A percentile compares a stretch with the other conserved stretches of the same genome.
These are phyloP conservation scores for Corynespora cassiicola DNA, from an alignment of 2,329 filamentous ascomycete species.

Conservation along the genomic window DNA sequence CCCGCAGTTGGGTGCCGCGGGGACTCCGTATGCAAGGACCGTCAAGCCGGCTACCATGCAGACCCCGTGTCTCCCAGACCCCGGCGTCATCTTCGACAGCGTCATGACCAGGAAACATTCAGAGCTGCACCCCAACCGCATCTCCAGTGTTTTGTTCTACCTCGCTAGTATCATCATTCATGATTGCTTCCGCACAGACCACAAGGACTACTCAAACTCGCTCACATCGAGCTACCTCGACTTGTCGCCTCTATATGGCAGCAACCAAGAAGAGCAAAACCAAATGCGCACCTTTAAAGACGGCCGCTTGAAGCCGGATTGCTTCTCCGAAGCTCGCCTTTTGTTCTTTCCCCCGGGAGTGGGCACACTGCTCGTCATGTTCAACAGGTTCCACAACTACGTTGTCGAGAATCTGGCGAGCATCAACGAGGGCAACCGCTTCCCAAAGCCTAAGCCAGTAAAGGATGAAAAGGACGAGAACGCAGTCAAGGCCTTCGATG, in stretches of 20 bases:
- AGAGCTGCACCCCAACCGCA: slow-evolving; percentile 71
- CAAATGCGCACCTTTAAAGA: slow-evolving; percentile 68
- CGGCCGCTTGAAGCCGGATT: slow-evolving; percentile 75
- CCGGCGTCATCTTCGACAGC: slow-evolving; percentile 71
- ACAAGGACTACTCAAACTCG: slow-evolving; percentile 67
- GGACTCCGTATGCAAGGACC: slow-evolving; percentile 72
- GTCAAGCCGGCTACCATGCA: slow-evolving; percentile 65
- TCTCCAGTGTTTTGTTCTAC: slow-evolving; percentile 79
- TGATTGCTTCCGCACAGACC: slow-evolving; percentile 71
- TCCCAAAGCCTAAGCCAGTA: slow-evolving; percentile 66
- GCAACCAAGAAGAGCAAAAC: slow-evolving; percentile 70
- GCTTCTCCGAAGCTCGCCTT: slow-evolving; percentile 70
- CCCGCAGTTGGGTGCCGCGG: slow-evolving; percentile 69
- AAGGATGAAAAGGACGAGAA: slow-evolving; percentile 51
- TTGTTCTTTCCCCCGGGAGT: slow-evolving; percentile 73
- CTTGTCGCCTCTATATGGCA: slow-evolving; percentile 75
- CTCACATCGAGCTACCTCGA: slow-evolving; percentile 78
- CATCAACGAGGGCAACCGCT: slow-evolving; percentile 87
- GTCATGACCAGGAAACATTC: slow-evolving; percentile 69
- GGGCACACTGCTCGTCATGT: slow-evolving; percentile 72
- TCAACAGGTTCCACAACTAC: slow-evolving; percentile 82
- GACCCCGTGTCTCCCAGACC: slow-evolving; percentile 67
- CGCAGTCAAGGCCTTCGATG: slow-evolving; percentile 31
- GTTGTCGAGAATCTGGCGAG: slow-evolving; percentile 77
- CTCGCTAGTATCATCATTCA: slow-evolving; percentile 70